Base-by-base conservation (phyloP, 768 basidiomycete genomes). In the Mycena indigotica region DNA sequence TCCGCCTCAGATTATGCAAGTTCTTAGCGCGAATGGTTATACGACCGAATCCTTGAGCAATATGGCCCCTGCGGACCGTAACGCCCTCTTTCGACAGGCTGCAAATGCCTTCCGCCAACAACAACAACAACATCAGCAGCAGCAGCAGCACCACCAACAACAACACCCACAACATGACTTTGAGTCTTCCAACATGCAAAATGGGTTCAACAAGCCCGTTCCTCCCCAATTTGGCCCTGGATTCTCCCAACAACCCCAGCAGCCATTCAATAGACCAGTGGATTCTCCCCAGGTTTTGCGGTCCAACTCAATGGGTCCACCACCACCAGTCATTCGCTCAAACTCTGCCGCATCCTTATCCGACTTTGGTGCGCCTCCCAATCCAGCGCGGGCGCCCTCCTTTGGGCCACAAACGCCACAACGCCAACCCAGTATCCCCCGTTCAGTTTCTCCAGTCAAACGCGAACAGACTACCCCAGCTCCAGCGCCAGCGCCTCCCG, bases 241-340 rank as follows among this genome's bases (percentile, higher is more conserved):
- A 26, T 55, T 57, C 46, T 25, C 15, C 28, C 40, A 3, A 53
- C 51, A 40, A 35, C 26, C 26, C 52, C 61, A 2, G 55, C 54
- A 57, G 5, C 61, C 61, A 15, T 63, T 53, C 30, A 58, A 58
- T 24, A 53, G 57, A 17, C 46, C 61, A 15, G 51, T 52, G 5
- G 61, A 63, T 6, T 16, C 55, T 13, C 61, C 57, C 21, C 55
- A 50, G 40, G 55, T 51, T 3, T 41, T 58, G 28, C 61, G 61
- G 17, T 62, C 61, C 19, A 63, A 59, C 21, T 44, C 57, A 4
- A 63, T 63, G 57, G 61, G 57, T 10, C 61, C 61, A 5, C 61
- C 57, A 8, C 28, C 54, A 17, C 46, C 28, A 3, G 23, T 62
- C 26, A 21, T 53, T 39, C 61, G 61, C 46, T 49, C 61, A 1